phyloP scores from a whole-genome alignment of 306 rosid species.

The Alnus rubra region DNA sequence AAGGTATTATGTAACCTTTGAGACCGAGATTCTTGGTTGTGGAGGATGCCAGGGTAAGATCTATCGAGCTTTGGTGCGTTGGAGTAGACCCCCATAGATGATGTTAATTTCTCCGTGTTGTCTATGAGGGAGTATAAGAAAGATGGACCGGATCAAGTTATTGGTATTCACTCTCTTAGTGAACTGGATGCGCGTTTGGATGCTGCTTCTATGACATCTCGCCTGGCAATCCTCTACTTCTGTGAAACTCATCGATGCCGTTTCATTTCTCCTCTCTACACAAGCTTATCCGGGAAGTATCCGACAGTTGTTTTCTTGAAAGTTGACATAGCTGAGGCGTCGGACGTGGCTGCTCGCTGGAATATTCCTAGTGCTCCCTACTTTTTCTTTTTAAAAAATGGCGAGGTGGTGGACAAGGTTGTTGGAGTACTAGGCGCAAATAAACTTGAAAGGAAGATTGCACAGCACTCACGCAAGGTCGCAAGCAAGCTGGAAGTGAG shows the following conservation, averaged over 20 bases:
- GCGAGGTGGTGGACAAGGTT: slow-evolving; percentile 63
- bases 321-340: slow-evolving; percentile 74
- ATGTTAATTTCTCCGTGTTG: too few relatives aligned
- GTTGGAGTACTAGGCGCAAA: slow-evolving; percentile 46
- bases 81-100: too few relatives aligned
- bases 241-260: slow-evolving; percentile 96
- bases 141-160: slow-evolving; percentile 39
- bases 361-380: slow-evolving; percentile 71
- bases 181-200: slow-evolving; percentile 59
- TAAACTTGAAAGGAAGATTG: too few relatives aligned
- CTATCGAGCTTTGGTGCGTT: too few relatives aligned
- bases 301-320: slow-evolving; percentile 63
- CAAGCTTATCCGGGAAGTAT: slow-evolving; percentile 74
- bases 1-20: too few relatives aligned
- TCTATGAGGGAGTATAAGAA: too few relatives aligned
- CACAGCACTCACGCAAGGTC: too few relatives aligned
- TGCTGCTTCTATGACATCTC: slow-evolving; percentile 70
- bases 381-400: slow-evolving; percentile 64
- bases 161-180: slow-evolving; percentile 51
- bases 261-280: slow-evolving; percentile 60
- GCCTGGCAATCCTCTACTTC: slow-evolving; percentile 68
- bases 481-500: too few relatives aligned
- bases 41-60: too few relatives aligned
- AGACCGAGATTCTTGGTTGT: too few relatives aligned
- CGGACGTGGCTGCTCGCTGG: slow-evolving; percentile 67